A percentile compares a stretch with the other conserved stretches of the same genome.
Conservation (phyloP, 1,284 basidiomycete genomes). For the Flammula alnicola region DNA sequence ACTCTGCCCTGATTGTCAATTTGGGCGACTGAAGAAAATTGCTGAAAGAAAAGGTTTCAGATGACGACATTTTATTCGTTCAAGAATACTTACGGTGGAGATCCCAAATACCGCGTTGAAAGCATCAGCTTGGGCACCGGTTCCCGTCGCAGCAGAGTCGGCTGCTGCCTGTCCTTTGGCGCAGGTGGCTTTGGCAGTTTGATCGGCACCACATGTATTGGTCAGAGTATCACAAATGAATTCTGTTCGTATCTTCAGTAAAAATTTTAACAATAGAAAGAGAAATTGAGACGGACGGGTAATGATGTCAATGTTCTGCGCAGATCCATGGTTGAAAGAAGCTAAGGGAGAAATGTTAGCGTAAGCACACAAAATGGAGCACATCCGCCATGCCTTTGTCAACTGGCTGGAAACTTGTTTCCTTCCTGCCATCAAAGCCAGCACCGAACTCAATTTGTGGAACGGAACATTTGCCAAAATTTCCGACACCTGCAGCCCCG, state of each 20-base stretch:
- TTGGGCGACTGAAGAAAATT: slow-evolving; percentile 41
- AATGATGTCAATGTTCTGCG: slow-evolving; percentile 56
- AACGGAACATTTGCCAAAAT: slow-evolving; percentile 53
- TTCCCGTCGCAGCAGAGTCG: slow-evolving; percentile 42
- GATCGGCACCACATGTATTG: slow-evolving; percentile 55
- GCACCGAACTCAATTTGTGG: slow-evolving; percentile 56
- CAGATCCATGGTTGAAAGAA: slow-evolving; percentile 57
- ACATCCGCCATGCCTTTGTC: slow-evolving; percentile 40
- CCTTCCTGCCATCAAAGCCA: slow-evolving; percentile 55
- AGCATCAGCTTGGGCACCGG: slow-evolving; percentile 59
- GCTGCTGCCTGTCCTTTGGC: slow-evolving; percentile 48
- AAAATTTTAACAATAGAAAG: not conserved
- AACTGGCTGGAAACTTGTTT: slow-evolving; percentile 57
- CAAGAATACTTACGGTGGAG: slow-evolving; percentile 35
- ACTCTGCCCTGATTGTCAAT: slow-evolving; percentile 44
- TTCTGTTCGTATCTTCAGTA: slow-evolving; percentile 28
- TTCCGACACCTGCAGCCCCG: slow-evolving; percentile 28
- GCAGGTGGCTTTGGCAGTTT: slow-evolving; percentile 54
- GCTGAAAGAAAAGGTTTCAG: slow-evolving; percentile 25
- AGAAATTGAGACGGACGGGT: slow-evolving; percentile 34
- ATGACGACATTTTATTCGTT: not conserved
- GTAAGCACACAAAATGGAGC: slow-evolving; percentile 1
- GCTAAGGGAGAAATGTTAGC: slow-evolving; percentile 29
- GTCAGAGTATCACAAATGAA: slow-evolving; percentile 60
- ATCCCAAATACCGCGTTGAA: slow-evolving; percentile 64